A percentile compares a stretch with the other conserved stretches of the same genome.
Conservation (phyloP, 805 yeast species). For the Saturnispora mendoncae region DNA sequence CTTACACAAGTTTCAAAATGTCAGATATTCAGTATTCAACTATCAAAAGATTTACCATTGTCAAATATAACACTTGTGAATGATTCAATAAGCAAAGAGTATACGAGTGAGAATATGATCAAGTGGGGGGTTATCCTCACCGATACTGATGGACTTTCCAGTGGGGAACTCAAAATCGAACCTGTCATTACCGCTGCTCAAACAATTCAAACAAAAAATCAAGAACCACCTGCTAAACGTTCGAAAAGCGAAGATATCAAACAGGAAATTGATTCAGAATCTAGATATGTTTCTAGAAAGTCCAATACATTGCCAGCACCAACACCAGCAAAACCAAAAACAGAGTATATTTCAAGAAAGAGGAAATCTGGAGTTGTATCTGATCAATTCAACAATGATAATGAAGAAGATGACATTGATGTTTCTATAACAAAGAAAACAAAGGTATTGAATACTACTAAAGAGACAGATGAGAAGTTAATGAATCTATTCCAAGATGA, state of each 20-base stretch:
- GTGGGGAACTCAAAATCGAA: neutral
- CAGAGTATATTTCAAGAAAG: conserved; percentile 10
- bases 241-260: neutral
- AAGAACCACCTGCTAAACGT: neutral
- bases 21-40: conserved; percentile 20
- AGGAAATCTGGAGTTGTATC: conserved; percentile 11
- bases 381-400: neutral
- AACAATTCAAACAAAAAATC: neutral
- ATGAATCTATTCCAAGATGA: conserved; percentile 17
- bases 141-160: conserved; percentile 9
- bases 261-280: conserved; percentile 7
- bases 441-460: conserved; percentile 12
- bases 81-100: conserved; percentile 8
- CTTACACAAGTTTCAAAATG: conserved; percentile 17
- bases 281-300: conserved; percentile 16
- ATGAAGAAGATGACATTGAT: conserved; percentile 7
- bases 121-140: conserved; percentile 23
- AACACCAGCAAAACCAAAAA: conserved; percentile 6
- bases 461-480: conserved; percentile 13
- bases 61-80: conserved; percentile 19
- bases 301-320: conserved; percentile 16
- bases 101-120: conserved; percentile 16
- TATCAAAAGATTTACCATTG: conserved; percentile 13
- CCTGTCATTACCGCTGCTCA: neutral
- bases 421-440: conserved; percentile 14